Base-by-base conservation (phyloP, 768 basidiomycete species). In the Naganishia kalamii region DNA sequence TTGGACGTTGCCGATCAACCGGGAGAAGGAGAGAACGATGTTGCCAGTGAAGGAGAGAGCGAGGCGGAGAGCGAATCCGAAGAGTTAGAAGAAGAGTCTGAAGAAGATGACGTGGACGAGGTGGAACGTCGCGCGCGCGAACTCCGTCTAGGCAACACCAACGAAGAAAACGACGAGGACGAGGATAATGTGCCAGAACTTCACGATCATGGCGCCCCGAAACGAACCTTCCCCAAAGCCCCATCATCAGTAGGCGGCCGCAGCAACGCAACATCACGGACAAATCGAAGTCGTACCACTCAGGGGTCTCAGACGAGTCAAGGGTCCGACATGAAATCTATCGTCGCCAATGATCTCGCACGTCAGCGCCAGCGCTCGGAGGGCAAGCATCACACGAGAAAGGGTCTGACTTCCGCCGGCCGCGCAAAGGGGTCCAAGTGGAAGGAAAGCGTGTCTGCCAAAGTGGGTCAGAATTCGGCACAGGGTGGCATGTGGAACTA, bases 401-500 rank as follows among this genome's bases (percentile, higher is more conserved):
- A 69, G 37, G 65, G 47, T 13, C 47, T 63, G 15, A 65, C 60
- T 21, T 69, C 69, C 25, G 70, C 69, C 5, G 77, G 77, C 5
- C 75, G 75, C 40, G 67, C 61, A 25, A 76, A 78, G 66, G 77
- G 77, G 7, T 71, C 74, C 41, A 78, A 78, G 51, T 78, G 77
- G 77, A 78, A 78, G 70, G 62, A 48, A 5, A 75, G 70, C 43
- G 68, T 66, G 17, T 68, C 69, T 30, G 70, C 68, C 40, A n/a
- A 70, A 48, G 74, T 76, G 4, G 74, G 71, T 17, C 72, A 74
- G 66, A 65, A 57, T 41, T 29, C 51, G 29, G 25, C 51, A 17
- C 51, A 57, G 30, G 37, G 29, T 30, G 25, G 35, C 23, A 57
- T 57, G 3, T 57, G 54, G 54, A 57, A 57, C 40, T 57, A 57